Evolutionary conservation across 2,329 filamentous ascomycete genomes (phyloP), one percentile per base, ranked within the genome.

Genomic region (Drechslerella stenobrocha): DNA sequence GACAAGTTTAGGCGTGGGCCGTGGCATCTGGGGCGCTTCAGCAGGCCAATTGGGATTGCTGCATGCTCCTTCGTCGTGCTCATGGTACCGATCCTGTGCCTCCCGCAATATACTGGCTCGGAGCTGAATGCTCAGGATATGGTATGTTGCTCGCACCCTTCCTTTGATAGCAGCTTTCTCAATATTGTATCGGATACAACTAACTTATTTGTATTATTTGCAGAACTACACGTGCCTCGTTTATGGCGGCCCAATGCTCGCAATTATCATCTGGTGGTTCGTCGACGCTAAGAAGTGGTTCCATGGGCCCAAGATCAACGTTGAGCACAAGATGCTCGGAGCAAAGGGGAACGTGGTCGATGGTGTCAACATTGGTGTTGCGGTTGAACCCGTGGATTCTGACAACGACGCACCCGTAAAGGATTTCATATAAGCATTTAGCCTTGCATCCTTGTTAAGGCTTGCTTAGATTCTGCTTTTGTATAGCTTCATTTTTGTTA

Each of bases 151-250:
- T 40, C 11, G 30, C 7, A 7, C 34, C 8, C 37, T 52, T 18
- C 2, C 5, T 5, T 23, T 9, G 13, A 44, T 46, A 37, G 32
- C 18, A 48, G 20, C 7, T 44, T 15, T 45, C 28, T 3, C 23
- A 44, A 6, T n/a, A n/a, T n/a, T n/a, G 28, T 23, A 24, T 18
- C 20, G 15, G 8, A 8, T 42, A n/a, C 8, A 30, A 7, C 57
- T 61, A 61, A 61, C n/a, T 11, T 40, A 3, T 15, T 44, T 42
- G 18, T 2, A 60, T 73, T 1, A 72, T 77, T 30, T 20, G 4
- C 87, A 88, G 85, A 88, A 88, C 73, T 88, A 85, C 83, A 87
- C 85, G 1, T 82, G 79, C 70, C 76, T 87, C 22, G 84, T 87
- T 6, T 87, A 85, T 75, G 85, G 84, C 3, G 84, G 77, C 1